Conservation (phyloP, 106 monocot species). For the Iris macrosiphon region DNA sequence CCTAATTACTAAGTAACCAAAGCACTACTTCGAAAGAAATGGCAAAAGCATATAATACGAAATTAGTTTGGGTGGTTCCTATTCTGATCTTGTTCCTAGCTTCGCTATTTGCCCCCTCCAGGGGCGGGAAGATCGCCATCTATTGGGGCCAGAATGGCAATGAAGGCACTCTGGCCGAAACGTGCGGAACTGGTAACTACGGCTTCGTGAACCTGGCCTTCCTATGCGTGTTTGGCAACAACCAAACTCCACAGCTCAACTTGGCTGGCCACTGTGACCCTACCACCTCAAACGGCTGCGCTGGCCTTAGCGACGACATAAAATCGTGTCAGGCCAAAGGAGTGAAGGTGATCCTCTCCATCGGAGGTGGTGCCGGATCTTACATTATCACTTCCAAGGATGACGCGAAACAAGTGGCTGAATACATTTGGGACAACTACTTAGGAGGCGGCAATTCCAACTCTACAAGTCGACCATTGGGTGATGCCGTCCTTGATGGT, state of each 20-base stretch:
- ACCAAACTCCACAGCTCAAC: conserved; percentile 12
- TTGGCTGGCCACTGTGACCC: conserved; percentile 19
- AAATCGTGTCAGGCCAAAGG: conserved; percentile 16
- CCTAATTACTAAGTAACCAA: too few relatives aligned
- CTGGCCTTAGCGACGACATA: conserved; percentile 13
- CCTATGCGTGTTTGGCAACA: conserved; percentile 12
- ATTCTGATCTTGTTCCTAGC: not conserved
- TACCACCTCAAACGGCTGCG: conserved; percentile 6
- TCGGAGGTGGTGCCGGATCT: conserved; percentile 14
- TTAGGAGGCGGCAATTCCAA: conserved; percentile 9
- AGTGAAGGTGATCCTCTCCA: conserved; percentile 19
- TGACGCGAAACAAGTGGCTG: conserved; percentile 15
- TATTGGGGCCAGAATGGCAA: conserved; percentile 52
- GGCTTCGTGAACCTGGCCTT: conserved; percentile 10
- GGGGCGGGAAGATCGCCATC: conserved; percentile 24
- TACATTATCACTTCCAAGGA: conserved; percentile 12
- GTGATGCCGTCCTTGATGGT: conserved; percentile 18
- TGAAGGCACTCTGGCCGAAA: conserved; percentile 31
- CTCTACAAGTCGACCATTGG: conserved; percentile 7
- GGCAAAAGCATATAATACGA: too few relatives aligned
- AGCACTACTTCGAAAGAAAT: too few relatives aligned
- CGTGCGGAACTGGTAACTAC: conserved; percentile 40
- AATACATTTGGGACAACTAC: conserved; percentile 21
- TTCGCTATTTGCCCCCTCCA: not conserved
- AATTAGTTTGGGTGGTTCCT: too few relatives aligned